A percentile compares a stretch with the other conserved stretches of the same genome.
phyloP scores from a whole-genome alignment of 1,139 yeast species.

The Zygoascus sp. region DNA sequence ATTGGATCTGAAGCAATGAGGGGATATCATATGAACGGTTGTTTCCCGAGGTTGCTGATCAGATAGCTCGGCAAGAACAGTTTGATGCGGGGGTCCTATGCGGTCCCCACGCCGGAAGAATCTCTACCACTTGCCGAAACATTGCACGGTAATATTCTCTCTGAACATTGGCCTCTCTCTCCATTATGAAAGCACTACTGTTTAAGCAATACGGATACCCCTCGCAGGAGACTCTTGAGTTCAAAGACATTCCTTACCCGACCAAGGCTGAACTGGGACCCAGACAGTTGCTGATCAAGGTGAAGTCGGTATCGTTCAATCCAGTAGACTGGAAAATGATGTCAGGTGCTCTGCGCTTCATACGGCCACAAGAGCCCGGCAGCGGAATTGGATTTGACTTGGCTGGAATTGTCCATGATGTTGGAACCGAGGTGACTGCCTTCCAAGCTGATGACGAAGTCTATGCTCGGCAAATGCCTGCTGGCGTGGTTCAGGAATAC shows the following conservation, averaged over 20 bases:
- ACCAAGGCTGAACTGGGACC: conserved; percentile 14
- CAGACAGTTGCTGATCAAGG: conserved; percentile 50
- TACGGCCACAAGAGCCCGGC: conserved; percentile 50
- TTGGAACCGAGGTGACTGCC: conserved; percentile 52
- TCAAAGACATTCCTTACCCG: not conserved
- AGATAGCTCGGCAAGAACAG: too few relatives aligned
- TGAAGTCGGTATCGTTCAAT: conserved; percentile 59
- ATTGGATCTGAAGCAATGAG: too few relatives aligned
- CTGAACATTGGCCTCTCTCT: not conserved
- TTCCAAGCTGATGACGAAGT: conserved; percentile 54
- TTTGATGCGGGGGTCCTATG: too few relatives aligned
- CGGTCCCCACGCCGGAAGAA: too few relatives aligned
- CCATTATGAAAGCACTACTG: conserved; percentile 4
- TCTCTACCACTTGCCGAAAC: too few relatives aligned
- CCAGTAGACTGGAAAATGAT: conserved; percentile 67
- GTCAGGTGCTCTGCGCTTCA: not conserved
- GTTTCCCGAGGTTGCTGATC: too few relatives aligned
- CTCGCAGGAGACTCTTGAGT: conserved; percentile 1
- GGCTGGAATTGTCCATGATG: conserved; percentile 53
- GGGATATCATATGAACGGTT: too few relatives aligned
- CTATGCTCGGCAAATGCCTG: conserved; percentile 48
- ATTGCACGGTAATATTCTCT: too few relatives aligned
- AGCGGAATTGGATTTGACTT: conserved; percentile 38
- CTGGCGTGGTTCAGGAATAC: conserved; percentile 18
- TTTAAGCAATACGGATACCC: not conserved